A percentile compares a stretch with the other conserved stretches of the same genome.
Conservation (phyloP, 108 stramenopile species). For the Nannochloropsis gaditana region DNA sequence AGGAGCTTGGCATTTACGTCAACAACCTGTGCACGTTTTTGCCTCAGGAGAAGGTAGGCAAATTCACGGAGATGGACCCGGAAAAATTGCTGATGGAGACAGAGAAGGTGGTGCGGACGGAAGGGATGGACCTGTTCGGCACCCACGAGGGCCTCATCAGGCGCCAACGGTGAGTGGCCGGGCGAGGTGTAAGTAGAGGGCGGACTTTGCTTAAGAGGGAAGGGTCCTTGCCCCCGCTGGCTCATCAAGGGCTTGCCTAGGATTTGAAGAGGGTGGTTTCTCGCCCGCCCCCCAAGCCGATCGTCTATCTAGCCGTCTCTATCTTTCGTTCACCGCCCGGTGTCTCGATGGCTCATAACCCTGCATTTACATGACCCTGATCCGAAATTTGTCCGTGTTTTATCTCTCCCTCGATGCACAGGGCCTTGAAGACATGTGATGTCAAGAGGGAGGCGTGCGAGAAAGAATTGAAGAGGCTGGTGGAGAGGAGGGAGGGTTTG, state of each 20-base stretch:
- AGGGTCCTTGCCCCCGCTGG: too few relatives aligned
- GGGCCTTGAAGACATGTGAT: conserved; percentile 27
- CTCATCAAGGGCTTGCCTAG: too few relatives aligned
- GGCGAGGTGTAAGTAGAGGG: neutral
- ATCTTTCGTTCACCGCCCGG: too few relatives aligned
- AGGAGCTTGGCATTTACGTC: conserved; percentile 67
- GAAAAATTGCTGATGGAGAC: conserved; percentile 72
- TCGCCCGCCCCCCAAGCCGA: too few relatives aligned
- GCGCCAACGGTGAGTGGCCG: neutral
- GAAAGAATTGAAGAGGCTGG: conserved; percentile 47
- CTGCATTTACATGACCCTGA: too few relatives aligned
- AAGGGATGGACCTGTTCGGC: conserved; percentile 55
- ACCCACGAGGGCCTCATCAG: conserved; percentile 66
- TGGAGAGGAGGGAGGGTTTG: conserved; percentile 24
- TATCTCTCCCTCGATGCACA: neutral
- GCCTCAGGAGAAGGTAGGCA: conserved; percentile 88
- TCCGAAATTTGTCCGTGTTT: too few relatives aligned
- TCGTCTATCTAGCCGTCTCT: too few relatives aligned
- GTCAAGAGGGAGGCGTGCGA: conserved; percentile 26
- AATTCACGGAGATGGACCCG: conserved; percentile 71
- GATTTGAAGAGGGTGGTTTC: too few relatives aligned
- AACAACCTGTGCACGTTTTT: conserved; percentile 92
- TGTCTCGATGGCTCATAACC: too few relatives aligned
- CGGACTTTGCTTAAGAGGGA: too few relatives aligned
- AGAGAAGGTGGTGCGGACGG: conserved; percentile 63